phyloP scores from a whole-genome alignment of 1,284 basidiomycete genomes.

The Tausonia pullulans region DNA sequence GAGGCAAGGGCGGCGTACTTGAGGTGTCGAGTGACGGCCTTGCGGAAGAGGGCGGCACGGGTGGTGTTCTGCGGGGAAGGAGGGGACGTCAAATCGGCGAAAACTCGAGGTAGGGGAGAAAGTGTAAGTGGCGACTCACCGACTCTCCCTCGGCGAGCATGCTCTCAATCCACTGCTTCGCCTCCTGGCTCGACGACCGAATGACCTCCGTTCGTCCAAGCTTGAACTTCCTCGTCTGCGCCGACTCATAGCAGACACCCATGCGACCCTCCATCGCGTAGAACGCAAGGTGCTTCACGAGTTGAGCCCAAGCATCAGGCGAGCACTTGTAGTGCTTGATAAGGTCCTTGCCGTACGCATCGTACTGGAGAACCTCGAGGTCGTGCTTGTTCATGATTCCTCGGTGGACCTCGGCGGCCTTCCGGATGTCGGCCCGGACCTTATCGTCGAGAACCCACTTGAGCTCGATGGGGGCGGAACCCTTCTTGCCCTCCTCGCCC shows the following conservation, averaged over 20 bases:
- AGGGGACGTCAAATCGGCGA: background rate
- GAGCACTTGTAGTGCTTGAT: constrained; percentile 84
- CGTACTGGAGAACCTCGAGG: constrained; percentile 48
- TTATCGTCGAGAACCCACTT: constrained; percentile 56
- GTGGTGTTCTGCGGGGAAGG: constrained; percentile 42
- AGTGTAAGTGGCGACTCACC: constrained; percentile 34
- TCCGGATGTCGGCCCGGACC: constrained; percentile 35
- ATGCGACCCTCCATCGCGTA: constrained; percentile 71
- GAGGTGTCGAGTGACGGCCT: constrained; percentile 69
- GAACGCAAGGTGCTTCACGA: constrained; percentile 92
- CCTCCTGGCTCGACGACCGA: constrained; percentile 69
- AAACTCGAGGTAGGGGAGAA: background rate
- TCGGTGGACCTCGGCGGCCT: constrained; percentile 59
- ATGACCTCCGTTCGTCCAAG: constrained; percentile 92
- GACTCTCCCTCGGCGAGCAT: constrained; percentile 56
- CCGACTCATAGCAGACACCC: constrained; percentile 83
- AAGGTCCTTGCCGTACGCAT: constrained; percentile 40
- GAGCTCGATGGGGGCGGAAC: constrained; percentile 48
- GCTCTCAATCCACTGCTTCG: constrained; percentile 71
- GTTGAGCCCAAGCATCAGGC: constrained; percentile 90
- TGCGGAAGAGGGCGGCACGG: constrained; percentile 60
- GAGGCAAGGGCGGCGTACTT: constrained; percentile 84
- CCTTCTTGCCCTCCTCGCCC: constrained; percentile 32
- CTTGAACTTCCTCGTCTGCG: constrained; percentile 88
- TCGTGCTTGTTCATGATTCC: constrained; percentile 68